Percentiles rank a stretch among this genome's conserved stretches.
Conservation (phyloP, 2,329 filamentous ascomycete species). For the Juglanconis oblonga region DNA sequence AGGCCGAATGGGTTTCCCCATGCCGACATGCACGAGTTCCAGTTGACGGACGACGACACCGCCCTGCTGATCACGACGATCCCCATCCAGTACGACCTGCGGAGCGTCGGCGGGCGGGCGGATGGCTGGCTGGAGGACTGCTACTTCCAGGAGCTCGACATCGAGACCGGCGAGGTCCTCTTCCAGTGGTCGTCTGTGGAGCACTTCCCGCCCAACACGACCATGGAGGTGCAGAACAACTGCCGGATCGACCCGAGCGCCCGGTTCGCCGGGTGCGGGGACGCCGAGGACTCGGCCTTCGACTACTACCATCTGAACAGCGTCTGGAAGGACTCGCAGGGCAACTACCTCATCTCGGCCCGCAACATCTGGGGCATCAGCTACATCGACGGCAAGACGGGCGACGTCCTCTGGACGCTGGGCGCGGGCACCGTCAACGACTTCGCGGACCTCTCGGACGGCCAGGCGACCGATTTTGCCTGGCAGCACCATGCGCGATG, state of each 20-base stretch:
- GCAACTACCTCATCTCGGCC: conserved; percentile 36
- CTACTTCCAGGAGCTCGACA: conserved; percentile 38
- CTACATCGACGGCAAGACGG: conserved; percentile 21
- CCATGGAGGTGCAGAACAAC: conserved; percentile 18
- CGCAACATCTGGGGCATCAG: conserved; percentile 30
- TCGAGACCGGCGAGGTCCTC: conserved; percentile 33
- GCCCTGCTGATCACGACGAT: conserved; percentile 41
- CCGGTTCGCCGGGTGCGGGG: conserved; percentile 15
- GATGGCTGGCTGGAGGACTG: conserved; percentile 32
- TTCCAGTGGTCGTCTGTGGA: conserved; percentile 31
- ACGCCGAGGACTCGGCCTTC: conserved; percentile 21
- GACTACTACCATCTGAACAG: conserved; percentile 40
- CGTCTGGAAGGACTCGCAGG: conserved; percentile 29
- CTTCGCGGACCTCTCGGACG: conserved; percentile 32
- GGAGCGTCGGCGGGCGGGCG: conserved; percentile 28
- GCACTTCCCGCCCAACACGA: conserved; percentile 8
- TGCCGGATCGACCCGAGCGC: conserved; percentile 11
- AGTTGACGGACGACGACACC: conserved; percentile 38
- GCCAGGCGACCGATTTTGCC: conserved; percentile 32
- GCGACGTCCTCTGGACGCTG: conserved; percentile 34
- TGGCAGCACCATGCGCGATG: conserved; percentile 38
- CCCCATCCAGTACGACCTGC: conserved; percentile 29
- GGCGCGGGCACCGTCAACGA: conserved; percentile 31
- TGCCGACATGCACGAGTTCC: conserved; percentile 41
- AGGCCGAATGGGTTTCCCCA: conserved; percentile 26